phyloP scores from a whole-genome alignment of 1,284 basidiomycete species.

The Hortiboletus rubellus region DNA sequence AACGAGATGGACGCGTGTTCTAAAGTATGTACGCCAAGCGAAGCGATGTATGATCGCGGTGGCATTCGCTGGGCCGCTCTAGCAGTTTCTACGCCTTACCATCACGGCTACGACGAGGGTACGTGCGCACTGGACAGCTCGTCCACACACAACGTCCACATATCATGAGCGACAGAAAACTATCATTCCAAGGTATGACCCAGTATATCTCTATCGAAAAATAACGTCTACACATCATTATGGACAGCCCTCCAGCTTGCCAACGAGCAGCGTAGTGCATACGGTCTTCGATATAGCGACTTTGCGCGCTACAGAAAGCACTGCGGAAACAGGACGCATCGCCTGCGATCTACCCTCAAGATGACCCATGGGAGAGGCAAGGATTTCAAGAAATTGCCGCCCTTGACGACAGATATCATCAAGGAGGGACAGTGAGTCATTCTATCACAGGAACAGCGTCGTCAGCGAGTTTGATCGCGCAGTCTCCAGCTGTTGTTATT shows the following conservation, averaged over 20 bases:
- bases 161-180: conserved; percentile 29
- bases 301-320: conserved; percentile 80
- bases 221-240: background rate
- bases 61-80: background rate
- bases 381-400: conserved; percentile 82
- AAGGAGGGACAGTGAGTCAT: conserved; percentile 78
- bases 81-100: conserved; percentile 29
- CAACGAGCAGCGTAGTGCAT: conserved; percentile 88
- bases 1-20: conserved; percentile 25
- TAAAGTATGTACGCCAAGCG: background rate
- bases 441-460: background rate
- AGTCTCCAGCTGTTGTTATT: conserved; percentile 85
- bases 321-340: conserved; percentile 88
- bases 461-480: conserved; percentile 17
- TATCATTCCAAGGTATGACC: conserved; percentile 39
- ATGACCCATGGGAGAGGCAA: conserved; percentile 88
- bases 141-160: background rate
- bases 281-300: conserved; percentile 90
- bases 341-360: conserved; percentile 80
- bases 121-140: background rate
- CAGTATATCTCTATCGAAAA: background rate
- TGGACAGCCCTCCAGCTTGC: conserved; percentile 72
- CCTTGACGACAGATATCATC: conserved; percentile 61
- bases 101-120: conserved; percentile 7
- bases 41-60: conserved; percentile 18